Evolutionary conservation across 805 yeast genomes (phyloP), one percentile per base, ranked within the genome.

Genomic region (Wickerhamiella hasegawae): DNA sequence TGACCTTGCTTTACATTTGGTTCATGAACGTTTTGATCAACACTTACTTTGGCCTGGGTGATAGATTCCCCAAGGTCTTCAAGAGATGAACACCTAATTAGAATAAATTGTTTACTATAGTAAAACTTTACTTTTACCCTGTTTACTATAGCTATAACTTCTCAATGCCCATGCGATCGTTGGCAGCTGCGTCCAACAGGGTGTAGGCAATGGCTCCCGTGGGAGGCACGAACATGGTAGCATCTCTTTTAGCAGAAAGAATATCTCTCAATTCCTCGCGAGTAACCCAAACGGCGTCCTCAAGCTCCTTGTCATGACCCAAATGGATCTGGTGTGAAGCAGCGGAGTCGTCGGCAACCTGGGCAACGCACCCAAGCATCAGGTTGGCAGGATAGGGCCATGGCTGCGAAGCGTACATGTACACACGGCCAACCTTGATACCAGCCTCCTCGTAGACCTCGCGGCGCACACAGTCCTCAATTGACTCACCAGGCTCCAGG

Each of bases 391-490:
- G 97, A 55, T 75, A 87, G 14, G 98, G 98, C 98, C 98, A 87
- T 3, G 98, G 97, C 58, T 87, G 97, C 10, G 90, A 70, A 46
- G 73, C 63, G 17, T 76, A 57, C 35, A 87, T 66, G 34, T 64
- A 57, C 20, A 87, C 77, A 3, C 67, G 54, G 11, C 60, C 58
- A 20, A 66, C 73, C 35, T 58, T 65, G 24, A 83, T 78, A 5
- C 98, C 98, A 4, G 96, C 76, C 55, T 87, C 98, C 54, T 87
- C 98, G 83, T 90, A 85, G 21, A 81, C 77, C 54, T 87, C 98
- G 43, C 98, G 64, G 31, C 75, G 62, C 17, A 87, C 79, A 10
- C 94, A 90, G 32, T 72, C 76, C 55, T 87, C 97, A 16, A 87
- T 73, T 2, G 92, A 73, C 59, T 87, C 98, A 20, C 85, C 78